Percentiles rank a stretch among this genome's conserved stretches.
Conservation (phyloP, 257 asterid species). For the Fraxinus anomala region DNA sequence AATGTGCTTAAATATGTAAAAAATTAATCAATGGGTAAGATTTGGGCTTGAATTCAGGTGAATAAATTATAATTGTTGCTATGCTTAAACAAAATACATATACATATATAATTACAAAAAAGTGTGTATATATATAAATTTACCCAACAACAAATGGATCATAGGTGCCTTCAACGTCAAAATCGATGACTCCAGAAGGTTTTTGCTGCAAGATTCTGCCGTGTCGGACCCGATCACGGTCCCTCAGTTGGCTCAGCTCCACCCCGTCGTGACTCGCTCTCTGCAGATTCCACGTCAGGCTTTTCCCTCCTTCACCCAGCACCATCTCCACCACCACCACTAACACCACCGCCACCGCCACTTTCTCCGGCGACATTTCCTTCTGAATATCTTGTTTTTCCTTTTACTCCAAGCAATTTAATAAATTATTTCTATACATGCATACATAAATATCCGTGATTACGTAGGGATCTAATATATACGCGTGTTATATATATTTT, state of each 20-base stretch:
- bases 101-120: neutral
- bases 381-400: neutral
- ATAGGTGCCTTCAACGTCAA: slow-evolving; percentile 80
- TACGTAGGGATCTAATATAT: neutral
- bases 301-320: slow-evolving; percentile 37
- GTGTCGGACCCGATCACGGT: slow-evolving; percentile 68
- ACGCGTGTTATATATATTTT: neutral
- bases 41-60: neutral
- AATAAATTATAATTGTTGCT: neutral
- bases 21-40: neutral
- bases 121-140: neutral
- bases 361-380: slow-evolving; percentile 23
- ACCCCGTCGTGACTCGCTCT: slow-evolving; percentile 65
- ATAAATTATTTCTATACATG: neutral
- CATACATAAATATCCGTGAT: neutral
- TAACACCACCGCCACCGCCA: slow-evolving; percentile 39
- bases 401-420: neutral
- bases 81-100: neutral
- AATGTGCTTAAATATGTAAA: neutral
- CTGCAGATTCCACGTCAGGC: slow-evolving; percentile 60
- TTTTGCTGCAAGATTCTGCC: slow-evolving; percentile 77
- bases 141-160: slow-evolving; percentile 96
- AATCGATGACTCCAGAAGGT: slow-evolving; percentile 63
- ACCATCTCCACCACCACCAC: slow-evolving; percentile 36
- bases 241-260: slow-evolving; percentile 69